phyloP scores from a whole-genome alignment of 1,139 yeast genomes.

The Candida buenavistaensis region DNA sequence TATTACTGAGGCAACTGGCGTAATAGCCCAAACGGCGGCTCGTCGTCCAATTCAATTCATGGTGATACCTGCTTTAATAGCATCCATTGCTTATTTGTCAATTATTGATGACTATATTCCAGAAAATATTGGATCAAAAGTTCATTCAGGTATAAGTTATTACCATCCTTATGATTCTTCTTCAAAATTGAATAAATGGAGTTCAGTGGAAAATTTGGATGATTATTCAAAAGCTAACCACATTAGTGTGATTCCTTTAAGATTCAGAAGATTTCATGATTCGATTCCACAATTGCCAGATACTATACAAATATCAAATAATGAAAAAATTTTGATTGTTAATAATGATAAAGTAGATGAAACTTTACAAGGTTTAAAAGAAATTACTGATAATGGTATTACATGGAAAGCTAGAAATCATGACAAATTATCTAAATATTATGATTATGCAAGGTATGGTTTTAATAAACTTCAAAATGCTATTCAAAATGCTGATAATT shows the following conservation, averaged over 20 bases:
- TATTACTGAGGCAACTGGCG: conserved; percentile 34
- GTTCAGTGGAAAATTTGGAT: conserved; percentile 23
- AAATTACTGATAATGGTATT: conserved; percentile 40
- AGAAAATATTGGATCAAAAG: conserved; percentile 15
- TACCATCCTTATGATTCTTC: conserved; percentile 47
- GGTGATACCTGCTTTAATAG: conserved; percentile 68
- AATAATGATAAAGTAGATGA: conserved; percentile 36
- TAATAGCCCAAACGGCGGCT: conserved; percentile 67
- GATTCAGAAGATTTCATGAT: conserved; percentile 47
- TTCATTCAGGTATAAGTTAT: conserved; percentile 21
- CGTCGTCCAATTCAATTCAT: conserved; percentile 88
- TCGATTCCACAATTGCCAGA: conserved; percentile 33
- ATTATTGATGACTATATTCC: conserved; percentile 79
- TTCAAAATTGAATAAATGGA: conserved; percentile 46
- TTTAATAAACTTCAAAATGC: conserved; percentile 50
- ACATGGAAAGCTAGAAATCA: conserved; percentile 69
- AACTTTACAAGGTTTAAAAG: conserved; percentile 33
- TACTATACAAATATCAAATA: conserved; percentile 31
- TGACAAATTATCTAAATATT: conserved; percentile 63
- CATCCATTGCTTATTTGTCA: conserved; percentile 79
- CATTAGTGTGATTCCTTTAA: conserved; percentile 54
- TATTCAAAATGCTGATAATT: conserved; percentile 77
- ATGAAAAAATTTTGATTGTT: conserved; percentile 45
- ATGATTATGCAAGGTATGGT: conserved; percentile 54
- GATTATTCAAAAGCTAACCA: conserved; percentile 43